phyloP scores from a whole-genome alignment of 1,139 yeast genomes.

The Yamadazyma aaseri region DNA sequence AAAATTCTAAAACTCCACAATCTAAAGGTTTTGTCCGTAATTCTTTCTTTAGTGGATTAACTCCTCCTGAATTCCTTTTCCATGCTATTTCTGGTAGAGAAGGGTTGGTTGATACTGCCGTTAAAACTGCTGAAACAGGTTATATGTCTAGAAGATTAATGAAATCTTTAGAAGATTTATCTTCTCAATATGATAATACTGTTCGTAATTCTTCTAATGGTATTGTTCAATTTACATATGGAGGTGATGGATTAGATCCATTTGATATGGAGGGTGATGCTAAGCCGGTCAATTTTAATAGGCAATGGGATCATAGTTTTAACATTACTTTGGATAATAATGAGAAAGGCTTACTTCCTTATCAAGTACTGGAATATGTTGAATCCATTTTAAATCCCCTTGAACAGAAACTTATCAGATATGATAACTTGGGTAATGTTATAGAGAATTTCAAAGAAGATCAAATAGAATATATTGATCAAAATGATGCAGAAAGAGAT shows the following conservation, averaged over 20 bases:
- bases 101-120: conserved; percentile 99
- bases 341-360: conserved; percentile 68
- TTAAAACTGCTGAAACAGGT: conserved; percentile 98
- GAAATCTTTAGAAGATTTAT: conserved; percentile 96
- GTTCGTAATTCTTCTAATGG: conserved; percentile 95
- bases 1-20: conserved; percentile 95
- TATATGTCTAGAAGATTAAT: conserved; percentile 98
- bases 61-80: conserved; percentile 96
- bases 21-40: conserved; percentile 97
- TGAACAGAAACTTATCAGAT: conserved; percentile 58
- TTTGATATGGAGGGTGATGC: conserved; percentile 99
- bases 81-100: conserved; percentile 99
- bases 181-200: conserved; percentile 90
- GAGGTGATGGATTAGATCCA: conserved; percentile 99
- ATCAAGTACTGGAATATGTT: conserved; percentile 57
- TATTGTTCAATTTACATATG: conserved; percentile 95
- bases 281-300: conserved; percentile 84
- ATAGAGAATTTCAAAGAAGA: conserved; percentile 38
- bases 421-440: conserved; percentile 69
- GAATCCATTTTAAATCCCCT: conserved; percentile 60
- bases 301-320: conserved; percentile 93
- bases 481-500: conserved; percentile 79
- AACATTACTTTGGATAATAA: conserved; percentile 63
- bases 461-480: conserved; percentile 64
- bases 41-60: conserved; percentile 88